A percentile compares a stretch with the other conserved stretches of the same genome.
Conservation (phyloP, 192 early-diverging fungal species). For the Radiomyces spectabilis region DNA sequence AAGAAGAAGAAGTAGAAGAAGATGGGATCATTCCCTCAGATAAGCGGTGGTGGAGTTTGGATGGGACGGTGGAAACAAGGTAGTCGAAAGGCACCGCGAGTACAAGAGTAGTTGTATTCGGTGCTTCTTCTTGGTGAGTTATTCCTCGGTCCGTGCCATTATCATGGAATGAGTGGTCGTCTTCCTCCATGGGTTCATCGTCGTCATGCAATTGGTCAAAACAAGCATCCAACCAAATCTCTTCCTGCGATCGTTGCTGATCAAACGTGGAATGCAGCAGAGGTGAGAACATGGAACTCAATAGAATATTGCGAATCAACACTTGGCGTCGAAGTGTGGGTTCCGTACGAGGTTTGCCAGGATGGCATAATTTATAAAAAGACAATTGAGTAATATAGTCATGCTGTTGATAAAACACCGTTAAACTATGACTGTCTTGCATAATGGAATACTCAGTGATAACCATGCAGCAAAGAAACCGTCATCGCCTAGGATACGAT, state of each 20-base stretch:
- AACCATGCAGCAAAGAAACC: no score
- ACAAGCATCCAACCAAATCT: constrained; percentile 23
- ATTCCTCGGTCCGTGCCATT: background rate
- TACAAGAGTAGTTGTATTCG: background rate
- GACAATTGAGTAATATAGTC: background rate
- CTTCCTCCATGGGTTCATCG: constrained; percentile 13
- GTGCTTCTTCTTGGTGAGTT: background rate
- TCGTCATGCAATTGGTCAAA: constrained; percentile 16
- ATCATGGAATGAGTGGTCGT: background rate
- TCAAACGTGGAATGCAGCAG: no score
- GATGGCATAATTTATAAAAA: background rate
- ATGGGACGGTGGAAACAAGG: background rate
- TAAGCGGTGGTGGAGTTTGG: background rate
- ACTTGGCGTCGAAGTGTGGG: constrained; percentile 8
- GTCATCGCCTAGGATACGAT: no score
- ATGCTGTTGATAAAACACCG: no score
- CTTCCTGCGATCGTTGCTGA: constrained; percentile 12
- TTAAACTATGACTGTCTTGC: no score
- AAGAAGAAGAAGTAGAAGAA: background rate
- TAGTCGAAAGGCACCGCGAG: background rate
- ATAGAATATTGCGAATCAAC: constrained; percentile 6
- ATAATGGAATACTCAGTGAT: no score
- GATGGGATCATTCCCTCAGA: no score
- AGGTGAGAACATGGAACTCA: no score
- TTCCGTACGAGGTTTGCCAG: constrained; percentile 1